These are phyloP conservation scores for Bipolaris bicolor DNA, from an alignment of 2,329 filamentous ascomycete species.

Conservation along the genomic window DNA sequence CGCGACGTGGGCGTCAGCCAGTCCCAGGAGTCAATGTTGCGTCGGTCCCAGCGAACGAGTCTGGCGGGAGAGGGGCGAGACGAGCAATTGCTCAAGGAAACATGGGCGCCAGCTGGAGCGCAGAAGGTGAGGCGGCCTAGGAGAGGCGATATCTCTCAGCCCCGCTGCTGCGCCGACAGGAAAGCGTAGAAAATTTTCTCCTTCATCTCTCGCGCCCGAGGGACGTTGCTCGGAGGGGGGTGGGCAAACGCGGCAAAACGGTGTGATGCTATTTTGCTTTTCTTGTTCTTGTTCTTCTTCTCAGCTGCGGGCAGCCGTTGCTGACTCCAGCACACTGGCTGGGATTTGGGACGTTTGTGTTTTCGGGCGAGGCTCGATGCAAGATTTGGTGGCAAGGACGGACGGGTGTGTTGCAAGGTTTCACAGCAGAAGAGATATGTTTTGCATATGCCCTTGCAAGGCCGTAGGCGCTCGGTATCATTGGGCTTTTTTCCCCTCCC, in stretches of 20 bases:
- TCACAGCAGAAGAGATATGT: constrained; percentile 15
- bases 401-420: constrained; percentile 18
- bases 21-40: constrained; percentile 30
- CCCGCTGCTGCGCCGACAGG: constrained; percentile 30
- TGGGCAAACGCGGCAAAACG: constrained; percentile 21
- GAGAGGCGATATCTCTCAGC: constrained; percentile 28
- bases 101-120: constrained; percentile 23
- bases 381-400: constrained; percentile 18
- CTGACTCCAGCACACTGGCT: constrained; percentile 29
- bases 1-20: constrained; percentile 26
- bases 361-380: constrained; percentile 14
- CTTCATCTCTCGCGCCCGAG: constrained; percentile 18
- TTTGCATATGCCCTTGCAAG: constrained; percentile 16
- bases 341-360: constrained; percentile 35
- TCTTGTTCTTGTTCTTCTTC: constrained; percentile 11
- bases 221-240: constrained; percentile 11
- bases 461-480: constrained; percentile 12
- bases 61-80: constrained; percentile 32
- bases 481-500: constrained; percentile 5
- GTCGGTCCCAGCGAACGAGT: constrained; percentile 23
- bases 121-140: constrained; percentile 30
- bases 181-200: constrained; percentile 28
- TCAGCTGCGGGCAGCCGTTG: constrained; percentile 34
- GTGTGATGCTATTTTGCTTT: neutral
- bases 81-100: constrained; percentile 36